phyloP scores from a whole-genome alignment of 345 rosid genomes.

The Corymbia maculata region DNA sequence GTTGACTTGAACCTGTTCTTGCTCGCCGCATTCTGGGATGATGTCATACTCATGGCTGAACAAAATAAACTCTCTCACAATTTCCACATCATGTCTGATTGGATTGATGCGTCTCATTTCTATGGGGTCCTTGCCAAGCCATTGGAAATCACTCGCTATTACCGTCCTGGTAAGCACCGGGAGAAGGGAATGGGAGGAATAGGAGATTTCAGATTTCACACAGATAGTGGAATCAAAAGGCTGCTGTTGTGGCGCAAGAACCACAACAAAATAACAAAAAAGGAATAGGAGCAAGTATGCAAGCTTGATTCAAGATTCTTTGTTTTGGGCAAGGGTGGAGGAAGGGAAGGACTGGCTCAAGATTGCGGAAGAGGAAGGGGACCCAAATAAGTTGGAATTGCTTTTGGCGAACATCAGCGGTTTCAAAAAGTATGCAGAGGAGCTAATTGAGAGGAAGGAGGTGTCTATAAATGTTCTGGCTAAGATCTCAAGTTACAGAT shows the following conservation, averaged over 20 bases:
- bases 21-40: not conserved
- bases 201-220: constrained; percentile 27
- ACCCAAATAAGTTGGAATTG: not conserved
- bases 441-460: constrained; percentile 34
- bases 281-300: too few species aligned
- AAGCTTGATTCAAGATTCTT: too few species aligned
- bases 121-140: constrained; percentile 78
- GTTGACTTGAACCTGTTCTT: not conserved
- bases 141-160: constrained; percentile 69
- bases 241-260: too few species aligned
- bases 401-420: constrained; percentile 18
- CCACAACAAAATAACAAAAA: too few species aligned
- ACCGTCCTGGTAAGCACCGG: constrained; percentile 16
- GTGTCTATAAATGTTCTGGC: constrained; percentile 63
- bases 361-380: constrained; percentile 24
- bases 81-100: constrained; percentile 39
- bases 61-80: constrained; percentile 62
- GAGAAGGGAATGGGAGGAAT: constrained; percentile 35
- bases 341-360: constrained; percentile 52
- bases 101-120: constrained; percentile 55
- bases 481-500: constrained; percentile 48
- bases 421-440: constrained; percentile 29
- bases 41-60: not conserved
- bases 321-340: constrained; percentile 9
- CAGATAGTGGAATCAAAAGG: too few species aligned